These are phyloP conservation scores for Pouteria glomerata DNA, from an alignment of 148 eudicot genomes.

Conservation along the genomic window DNA sequence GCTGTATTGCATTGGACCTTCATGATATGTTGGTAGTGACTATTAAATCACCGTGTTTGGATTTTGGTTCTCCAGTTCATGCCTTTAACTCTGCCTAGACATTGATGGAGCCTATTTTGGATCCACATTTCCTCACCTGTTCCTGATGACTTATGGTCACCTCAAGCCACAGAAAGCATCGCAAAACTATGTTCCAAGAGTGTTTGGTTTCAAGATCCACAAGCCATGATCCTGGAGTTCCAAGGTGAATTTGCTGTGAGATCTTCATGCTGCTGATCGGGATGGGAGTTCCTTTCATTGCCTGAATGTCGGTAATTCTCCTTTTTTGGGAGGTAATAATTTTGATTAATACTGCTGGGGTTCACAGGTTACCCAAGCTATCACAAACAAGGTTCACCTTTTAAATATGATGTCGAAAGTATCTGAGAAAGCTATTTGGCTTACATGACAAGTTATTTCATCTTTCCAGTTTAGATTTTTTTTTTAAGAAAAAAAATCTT, in stretches of 20 bases:
- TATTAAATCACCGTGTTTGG: not conserved
- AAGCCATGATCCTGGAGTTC: slow-evolving; percentile 37
- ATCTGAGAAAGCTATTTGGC: not conserved
- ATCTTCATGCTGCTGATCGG: not conserved
- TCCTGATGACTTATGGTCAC: slow-evolving; percentile 69
- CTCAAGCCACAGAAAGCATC: slow-evolving; percentile 58
- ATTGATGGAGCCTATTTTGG: slow-evolving; percentile 74
- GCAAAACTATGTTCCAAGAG: slow-evolving; percentile 52
- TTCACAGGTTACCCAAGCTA: not conserved
- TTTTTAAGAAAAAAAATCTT: not conserved
- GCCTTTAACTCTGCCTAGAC: slow-evolving; percentile 38
- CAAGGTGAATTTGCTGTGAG: not conserved
- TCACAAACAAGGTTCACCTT: slow-evolving; percentile 4
- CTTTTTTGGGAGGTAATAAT: not conserved
- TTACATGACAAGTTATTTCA: slow-evolving; percentile 1
- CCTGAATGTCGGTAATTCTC: not conserved
- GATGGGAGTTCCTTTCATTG: not conserved
- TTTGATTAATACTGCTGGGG: not conserved
- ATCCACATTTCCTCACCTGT: slow-evolving; percentile 62
- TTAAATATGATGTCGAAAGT: not conserved
- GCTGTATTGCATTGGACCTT: not conserved
- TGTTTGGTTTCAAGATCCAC: slow-evolving; percentile 70
- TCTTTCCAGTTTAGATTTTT: not conserved
- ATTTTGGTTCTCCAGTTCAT: slow-evolving; percentile 1
- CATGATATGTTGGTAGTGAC: not conserved